Conservation (phyloP, 306 rosid genomes). For the Ziziphus jujuba region DNA sequence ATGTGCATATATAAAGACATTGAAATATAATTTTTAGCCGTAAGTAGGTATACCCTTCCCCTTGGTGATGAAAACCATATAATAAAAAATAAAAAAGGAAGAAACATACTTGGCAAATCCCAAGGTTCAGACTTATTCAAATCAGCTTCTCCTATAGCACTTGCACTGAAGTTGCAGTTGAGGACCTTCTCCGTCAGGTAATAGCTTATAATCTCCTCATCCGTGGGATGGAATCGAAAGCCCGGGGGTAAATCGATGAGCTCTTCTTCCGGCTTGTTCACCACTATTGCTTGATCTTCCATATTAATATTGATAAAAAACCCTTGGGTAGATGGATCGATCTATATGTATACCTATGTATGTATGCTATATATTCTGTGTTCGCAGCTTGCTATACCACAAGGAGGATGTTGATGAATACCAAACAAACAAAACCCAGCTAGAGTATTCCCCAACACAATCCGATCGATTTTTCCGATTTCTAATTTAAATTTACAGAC, state of each 20-base stretch:
- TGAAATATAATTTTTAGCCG: too few species aligned
- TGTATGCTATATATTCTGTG: background rate
- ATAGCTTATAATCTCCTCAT: conserved; percentile 68
- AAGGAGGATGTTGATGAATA: conserved; percentile 1
- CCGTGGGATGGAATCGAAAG: conserved; percentile 90
- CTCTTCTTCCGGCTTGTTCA: conserved; percentile 42
- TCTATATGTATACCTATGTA: too few species aligned
- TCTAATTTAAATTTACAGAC: too few species aligned
- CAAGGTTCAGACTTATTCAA: conserved; percentile 89
- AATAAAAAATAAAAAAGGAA: background rate
- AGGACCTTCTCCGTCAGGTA: conserved; percentile 69
- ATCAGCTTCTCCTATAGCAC: conserved; percentile 89
- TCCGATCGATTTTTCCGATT: background rate
- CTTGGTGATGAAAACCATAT: too few species aligned
- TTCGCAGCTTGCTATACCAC: background rate
- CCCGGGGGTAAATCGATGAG: conserved; percentile 84
- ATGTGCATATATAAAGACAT: too few species aligned
- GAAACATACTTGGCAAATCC: conserved; percentile 79
- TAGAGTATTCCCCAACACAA: conserved; percentile 15
- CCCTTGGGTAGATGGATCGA: too few species aligned
- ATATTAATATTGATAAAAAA: too few species aligned
- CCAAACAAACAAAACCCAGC: conserved; percentile 15
- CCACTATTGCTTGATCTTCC: conserved; percentile 51
- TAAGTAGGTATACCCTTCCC: too few species aligned
- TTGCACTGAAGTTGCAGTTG: conserved; percentile 59